A percentile compares a stretch with the other conserved stretches of the same genome.
These are phyloP conservation scores for Citrullus amarus DNA, from an alignment of 306 rosid genomes.

Conservation along the genomic window DNA sequence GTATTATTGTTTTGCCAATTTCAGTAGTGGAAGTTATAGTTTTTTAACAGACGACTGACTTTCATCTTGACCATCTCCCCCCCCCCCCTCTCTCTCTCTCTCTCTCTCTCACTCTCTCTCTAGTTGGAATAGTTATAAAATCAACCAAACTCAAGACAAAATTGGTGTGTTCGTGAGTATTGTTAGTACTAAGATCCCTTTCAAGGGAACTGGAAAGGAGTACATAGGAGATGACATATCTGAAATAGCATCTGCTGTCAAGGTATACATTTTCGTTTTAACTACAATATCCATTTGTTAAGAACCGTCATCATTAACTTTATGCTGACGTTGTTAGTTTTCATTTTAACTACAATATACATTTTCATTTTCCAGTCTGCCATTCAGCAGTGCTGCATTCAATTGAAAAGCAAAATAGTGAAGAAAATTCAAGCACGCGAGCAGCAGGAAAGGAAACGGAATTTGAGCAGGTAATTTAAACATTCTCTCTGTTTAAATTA, in stretches of 20 bases:
- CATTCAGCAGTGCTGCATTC: slow-evolving; percentile 88
- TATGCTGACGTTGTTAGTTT: slow-evolving; percentile 16
- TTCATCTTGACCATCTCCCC: neutral
- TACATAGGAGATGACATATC: slow-evolving; percentile 95
- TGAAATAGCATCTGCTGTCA: slow-evolving; percentile 88
- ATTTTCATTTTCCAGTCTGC: slow-evolving; percentile 49
- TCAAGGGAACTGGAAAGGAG: slow-evolving; percentile 96
- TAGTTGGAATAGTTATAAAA: slow-evolving; percentile 92
- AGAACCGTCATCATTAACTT: neutral
- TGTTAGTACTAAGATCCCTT: slow-evolving; percentile 97
- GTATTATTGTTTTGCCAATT: neutral
- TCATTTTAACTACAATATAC: too few species aligned
- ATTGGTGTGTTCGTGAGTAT: slow-evolving; percentile 88
- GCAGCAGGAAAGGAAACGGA: slow-evolving; percentile 95
- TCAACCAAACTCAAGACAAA: slow-evolving; percentile 88
- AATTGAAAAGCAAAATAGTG: slow-evolving; percentile 81
- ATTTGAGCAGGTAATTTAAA: slow-evolving; percentile 50
- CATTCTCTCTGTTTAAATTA: neutral
- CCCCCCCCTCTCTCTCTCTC: neutral
- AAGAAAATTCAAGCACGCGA: slow-evolving; percentile 94
- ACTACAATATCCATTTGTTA: slow-evolving; percentile 3
- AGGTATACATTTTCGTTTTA: slow-evolving; percentile 39
- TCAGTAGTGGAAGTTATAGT: neutral
- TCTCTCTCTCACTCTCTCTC: neutral
- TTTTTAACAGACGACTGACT: neutral